Evolutionary conservation across 768 basidiomycete species (phyloP), one percentile per base, ranked within the genome.

Genomic region (Amanita exitialis): DNA sequence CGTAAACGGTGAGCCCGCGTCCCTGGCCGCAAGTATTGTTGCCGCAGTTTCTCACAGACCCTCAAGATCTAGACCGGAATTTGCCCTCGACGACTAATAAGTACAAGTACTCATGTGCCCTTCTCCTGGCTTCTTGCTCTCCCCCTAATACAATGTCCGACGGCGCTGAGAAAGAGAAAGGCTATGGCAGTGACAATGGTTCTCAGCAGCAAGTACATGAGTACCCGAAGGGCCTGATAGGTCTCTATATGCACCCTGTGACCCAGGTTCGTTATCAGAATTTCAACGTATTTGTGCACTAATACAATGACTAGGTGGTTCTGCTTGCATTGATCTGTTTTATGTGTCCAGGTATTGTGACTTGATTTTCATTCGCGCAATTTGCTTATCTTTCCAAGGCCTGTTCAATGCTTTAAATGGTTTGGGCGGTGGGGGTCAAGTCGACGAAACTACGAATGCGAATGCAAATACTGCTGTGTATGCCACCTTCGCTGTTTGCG

Each of bases 331-430:
- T 88, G 43, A 79, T 88, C 44, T 85, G 84, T 54, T 80, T 80
- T 61, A 77, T 80, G 79, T 71, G 75, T 57, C 74, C 73, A 54
- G 74, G 73, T 65, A 37, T 13, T 66, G 70, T 62, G 74, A 74
- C 15, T 53, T 44, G 55, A 36, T 12, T 23, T 16, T 20, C 23
- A 7, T 30, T 36, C 30, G 4, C 27, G 18, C n/a, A 42, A 43
- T 18, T 23, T 18, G 37, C 42, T 52, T 15, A 52, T 35, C 16
- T 35, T n/a, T 25, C n/a, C 67, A 67, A 62, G 87, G 88, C 52
- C 75, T 89, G 51, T 90, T 86, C 67, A 91, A 90, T 59, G 80
- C 87, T 0, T 69, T 90, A 59, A 83, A 78, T 50, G 87, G 89
- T 30, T 73, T 93, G 41, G 90, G 90, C 3, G 88, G 75, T 41